phyloP scores from a whole-genome alignment of 2,329 filamentous ascomycete genomes.

The Claviceps citrina region DNA sequence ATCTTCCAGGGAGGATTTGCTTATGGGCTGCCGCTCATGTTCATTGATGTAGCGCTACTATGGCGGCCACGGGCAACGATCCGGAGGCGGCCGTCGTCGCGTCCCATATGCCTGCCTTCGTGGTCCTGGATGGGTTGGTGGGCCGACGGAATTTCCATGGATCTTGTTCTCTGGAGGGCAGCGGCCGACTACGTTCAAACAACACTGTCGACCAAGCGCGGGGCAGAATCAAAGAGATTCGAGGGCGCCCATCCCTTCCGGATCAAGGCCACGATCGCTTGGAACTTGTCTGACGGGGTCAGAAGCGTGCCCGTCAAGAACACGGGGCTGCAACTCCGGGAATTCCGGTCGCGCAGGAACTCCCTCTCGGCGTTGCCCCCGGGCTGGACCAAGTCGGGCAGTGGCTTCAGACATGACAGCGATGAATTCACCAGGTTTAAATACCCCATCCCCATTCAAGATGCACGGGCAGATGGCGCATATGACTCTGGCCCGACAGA shows the following conservation, averaged over 20 bases:
- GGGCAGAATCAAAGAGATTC: conserved; percentile 20
- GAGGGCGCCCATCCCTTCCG: conserved; percentile 23
- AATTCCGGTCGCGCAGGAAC: conserved; percentile 20
- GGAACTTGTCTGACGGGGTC: conserved; percentile 25
- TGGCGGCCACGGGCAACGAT: conserved; percentile 30
- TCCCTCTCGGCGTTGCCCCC: conserved; percentile 18
- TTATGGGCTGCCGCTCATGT: conserved; percentile 31
- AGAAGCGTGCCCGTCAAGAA: conserved; percentile 20
- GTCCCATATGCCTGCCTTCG: conserved; percentile 25
- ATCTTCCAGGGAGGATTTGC: conserved; percentile 28
- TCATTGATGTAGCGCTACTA: conserved; percentile 28
- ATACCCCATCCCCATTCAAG: conserved; percentile 27
- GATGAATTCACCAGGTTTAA: conserved; percentile 24
- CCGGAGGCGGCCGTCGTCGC: conserved; percentile 21
- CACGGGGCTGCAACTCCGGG: conserved; percentile 24
- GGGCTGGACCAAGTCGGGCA: conserved; percentile 24
- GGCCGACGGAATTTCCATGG: conserved; percentile 28
- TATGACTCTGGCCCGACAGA: conserved; percentile 18
- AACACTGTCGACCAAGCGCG: conserved; percentile 17
- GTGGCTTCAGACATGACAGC: conserved; percentile 24
- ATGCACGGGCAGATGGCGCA: conserved; percentile 15
- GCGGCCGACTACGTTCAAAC: conserved; percentile 29
- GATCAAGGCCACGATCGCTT: conserved; percentile 23
- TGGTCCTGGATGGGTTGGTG: conserved; percentile 36
- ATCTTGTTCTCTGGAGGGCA: conserved; percentile 27